Evolutionary conservation across 257 asterid species (phyloP).

Genomic region (Gentiana macrophylla): DNA sequence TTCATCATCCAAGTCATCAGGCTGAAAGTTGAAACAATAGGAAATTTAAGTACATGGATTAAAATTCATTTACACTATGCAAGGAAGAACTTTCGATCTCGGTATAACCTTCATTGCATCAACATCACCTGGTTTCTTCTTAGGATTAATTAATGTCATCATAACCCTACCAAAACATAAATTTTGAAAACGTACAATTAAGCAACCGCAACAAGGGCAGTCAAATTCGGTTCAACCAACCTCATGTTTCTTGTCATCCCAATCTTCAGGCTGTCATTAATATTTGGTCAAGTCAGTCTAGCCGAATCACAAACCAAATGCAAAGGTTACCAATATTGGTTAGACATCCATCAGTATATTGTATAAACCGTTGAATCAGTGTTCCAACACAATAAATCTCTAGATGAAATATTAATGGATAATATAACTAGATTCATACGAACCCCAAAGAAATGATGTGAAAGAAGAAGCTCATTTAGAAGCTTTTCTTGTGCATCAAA

Average conservation of each 20-base stretch:
- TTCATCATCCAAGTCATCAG: conserved; percentile 97
- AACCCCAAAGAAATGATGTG: conserved; percentile 61
- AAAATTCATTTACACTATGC: no score
- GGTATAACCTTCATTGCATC: conserved; percentile 83
- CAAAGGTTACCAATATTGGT: no score
- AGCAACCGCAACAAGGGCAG: no score
- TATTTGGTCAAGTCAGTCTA: no score
- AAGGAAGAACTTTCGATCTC: no score
- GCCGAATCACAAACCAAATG: no score
- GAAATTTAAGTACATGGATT: no score
- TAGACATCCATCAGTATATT: no score
- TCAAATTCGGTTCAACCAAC: no score
- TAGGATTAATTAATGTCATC: conserved; percentile 59
- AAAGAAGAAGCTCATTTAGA: conserved; percentile 55
- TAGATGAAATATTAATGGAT: conserved; percentile 4
- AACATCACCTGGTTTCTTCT: conserved; percentile 59
- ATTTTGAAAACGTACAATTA: not conserved
- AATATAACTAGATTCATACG: not conserved
- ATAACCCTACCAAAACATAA: conserved; percentile 47
- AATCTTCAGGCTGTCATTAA: no score
- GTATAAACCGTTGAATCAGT: no score
- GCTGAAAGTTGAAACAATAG: conserved; percentile 31
- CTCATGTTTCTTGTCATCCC: no score
- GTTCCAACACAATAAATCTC: not conserved
- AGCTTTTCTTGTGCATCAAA: conserved; percentile 69